Evolutionary conservation across 176 grass and related monocot species (phyloP).

Genomic region (Phoenix roebelenii): DNA sequence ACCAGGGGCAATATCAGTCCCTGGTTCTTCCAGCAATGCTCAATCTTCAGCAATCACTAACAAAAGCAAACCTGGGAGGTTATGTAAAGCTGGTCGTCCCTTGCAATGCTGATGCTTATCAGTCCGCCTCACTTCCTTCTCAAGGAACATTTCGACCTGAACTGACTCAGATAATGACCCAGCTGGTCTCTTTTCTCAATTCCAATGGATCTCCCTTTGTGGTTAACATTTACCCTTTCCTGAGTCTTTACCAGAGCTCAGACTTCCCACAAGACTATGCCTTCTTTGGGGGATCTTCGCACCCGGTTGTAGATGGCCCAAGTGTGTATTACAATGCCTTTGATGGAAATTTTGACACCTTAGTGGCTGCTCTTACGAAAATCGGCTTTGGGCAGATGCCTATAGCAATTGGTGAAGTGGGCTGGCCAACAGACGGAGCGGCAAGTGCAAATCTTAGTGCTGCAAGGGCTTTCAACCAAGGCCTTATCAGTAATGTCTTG

Average conservation of each 20-base stretch:
- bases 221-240: constrained; percentile 94
- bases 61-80: constrained; percentile 72
- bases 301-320: constrained; percentile 72
- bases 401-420: constrained; percentile 79
- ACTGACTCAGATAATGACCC: constrained; percentile 85
- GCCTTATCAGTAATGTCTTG: constrained; percentile 55
- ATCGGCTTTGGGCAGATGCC: constrained; percentile 68
- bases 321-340: constrained; percentile 94
- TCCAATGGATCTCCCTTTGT: constrained; percentile 79
- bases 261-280: constrained; percentile 97
- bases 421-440: constrained; percentile 94
- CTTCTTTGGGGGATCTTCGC: constrained; percentile 87
- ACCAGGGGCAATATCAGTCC: constrained; percentile 66
- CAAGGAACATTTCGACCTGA: constrained; percentile 85
- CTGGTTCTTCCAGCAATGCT: constrained; percentile 58
- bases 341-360: constrained; percentile 89
- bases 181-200: constrained; percentile 64
- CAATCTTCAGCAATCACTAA: constrained; percentile 82
- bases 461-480: constrained; percentile 83
- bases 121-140: constrained; percentile 59
- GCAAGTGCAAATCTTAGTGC: constrained; percentile 78
- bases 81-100: constrained; percentile 86
- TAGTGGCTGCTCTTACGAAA: constrained; percentile 71
- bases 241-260: constrained; percentile 79
- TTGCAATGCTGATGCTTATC: constrained; percentile 90